A percentile compares a stretch with the other conserved stretches of the same genome.
These are phyloP conservation scores for Cercospora berteroae DNA, from an alignment of 2,329 filamentous ascomycete species.

Conservation along the genomic window DNA sequence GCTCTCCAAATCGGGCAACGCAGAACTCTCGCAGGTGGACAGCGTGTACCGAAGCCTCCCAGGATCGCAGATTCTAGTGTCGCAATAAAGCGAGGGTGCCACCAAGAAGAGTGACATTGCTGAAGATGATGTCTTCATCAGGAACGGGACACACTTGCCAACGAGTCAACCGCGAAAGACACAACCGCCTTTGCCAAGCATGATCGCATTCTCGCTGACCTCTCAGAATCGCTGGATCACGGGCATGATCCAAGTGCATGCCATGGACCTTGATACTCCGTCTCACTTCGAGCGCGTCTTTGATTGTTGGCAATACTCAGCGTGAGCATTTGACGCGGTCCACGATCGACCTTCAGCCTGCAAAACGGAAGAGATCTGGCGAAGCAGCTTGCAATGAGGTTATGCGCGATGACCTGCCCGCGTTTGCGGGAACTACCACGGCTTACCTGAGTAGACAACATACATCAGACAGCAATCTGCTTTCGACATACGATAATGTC, in stretches of 20 bases:
- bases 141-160: background rate
- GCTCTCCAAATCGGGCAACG: background rate
- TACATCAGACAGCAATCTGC: background rate
- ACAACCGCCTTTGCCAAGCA: background rate
- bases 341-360: background rate
- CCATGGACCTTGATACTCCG: background rate
- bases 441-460: background rate
- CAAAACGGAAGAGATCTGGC: background rate
- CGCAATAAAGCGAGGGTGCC: background rate
- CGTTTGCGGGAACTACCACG: background rate
- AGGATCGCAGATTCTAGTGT: background rate
- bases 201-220: background rate
- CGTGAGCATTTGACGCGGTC: background rate
- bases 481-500: background rate
- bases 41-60: background rate
- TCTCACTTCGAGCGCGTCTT: background rate
- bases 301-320: background rate
- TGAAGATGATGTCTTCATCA: background rate
- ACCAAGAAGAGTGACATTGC: background rate
- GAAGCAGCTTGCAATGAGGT: background rate
- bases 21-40: background rate
- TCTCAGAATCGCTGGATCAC: background rate
- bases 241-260: background rate
- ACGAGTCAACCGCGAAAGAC: background rate
- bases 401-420: background rate